Evolutionary conservation across 1,139 yeast species (phyloP), one percentile per base, ranked within the genome.

Genomic region (Hansenula lynferdii): DNA sequence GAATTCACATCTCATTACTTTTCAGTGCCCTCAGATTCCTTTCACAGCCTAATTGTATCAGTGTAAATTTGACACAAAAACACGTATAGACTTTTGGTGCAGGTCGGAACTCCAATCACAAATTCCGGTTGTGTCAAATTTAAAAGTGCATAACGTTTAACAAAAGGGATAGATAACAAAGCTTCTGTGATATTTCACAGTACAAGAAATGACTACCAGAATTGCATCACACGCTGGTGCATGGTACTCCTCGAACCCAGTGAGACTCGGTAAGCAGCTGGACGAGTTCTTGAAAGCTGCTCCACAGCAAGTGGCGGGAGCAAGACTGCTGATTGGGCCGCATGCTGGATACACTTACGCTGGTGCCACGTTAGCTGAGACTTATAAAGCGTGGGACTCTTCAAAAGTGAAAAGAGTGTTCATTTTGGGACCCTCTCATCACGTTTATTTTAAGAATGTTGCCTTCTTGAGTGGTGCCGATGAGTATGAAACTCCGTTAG

Each of bases 281-380:
- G 69, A 69, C 11, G 53, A 53, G 3, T 75, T 65, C 49, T 59
- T 81, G 34, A 49, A 53, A 26, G 40, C 58, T 45, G 55, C 66
- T 27, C 48, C 54, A 12, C 48, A 48, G 22, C 42, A 46, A 18
- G 53, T 60, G 2, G 53, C 66, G 0, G 85, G 83, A 1, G 87
- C 95, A 15, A 65, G 96, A 38, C 64, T 87, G 15, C 36, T 53
- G 10, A 47, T 53, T 24, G 57, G 56, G 21, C 82, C 82, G 1
- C 99, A 92, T 60, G 99, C 99, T 7, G 99, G 98, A 0, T 89
- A 83, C 57, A 57, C 83, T 5, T 92, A 83, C 57, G 82, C 95
- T 28, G 96, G 97, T 0, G 62, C 67, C 11, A 75, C 89, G 0
- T 69, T 92, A 50, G 95, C 92, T 0, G 81, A 85, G 55, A 75